Conservation (phyloP, 257 asterid species). For the Lycium barbarum region DNA sequence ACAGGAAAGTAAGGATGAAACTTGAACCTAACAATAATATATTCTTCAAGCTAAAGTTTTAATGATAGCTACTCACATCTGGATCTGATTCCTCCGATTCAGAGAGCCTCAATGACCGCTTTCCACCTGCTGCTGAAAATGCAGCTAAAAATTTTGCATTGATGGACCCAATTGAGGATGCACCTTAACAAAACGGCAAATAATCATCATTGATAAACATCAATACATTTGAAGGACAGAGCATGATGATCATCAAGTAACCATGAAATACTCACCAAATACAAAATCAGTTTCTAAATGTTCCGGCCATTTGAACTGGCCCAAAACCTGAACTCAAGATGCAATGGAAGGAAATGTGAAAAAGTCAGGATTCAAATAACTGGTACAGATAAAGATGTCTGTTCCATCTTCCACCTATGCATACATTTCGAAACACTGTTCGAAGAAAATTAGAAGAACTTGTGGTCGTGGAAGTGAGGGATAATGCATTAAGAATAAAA, state of each 20-base stretch:
- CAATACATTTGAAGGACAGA: neutral
- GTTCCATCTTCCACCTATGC: neutral
- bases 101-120: constrained; percentile 59
- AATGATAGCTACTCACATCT: constrained; percentile 53
- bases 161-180: constrained; percentile 83
- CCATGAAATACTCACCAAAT: constrained; percentile 60
- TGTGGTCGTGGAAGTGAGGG: constrained; percentile 1
- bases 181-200: constrained; percentile 51
- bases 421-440: neutral
- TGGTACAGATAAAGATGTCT: constrained; percentile 24
- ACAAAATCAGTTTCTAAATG: constrained; percentile 77
- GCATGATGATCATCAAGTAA: neutral
- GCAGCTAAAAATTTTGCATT: constrained; percentile 87
- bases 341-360: constrained; percentile 30
- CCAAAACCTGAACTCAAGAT: constrained; percentile 61
- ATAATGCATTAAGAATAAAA: neutral
- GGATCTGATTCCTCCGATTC: constrained; percentile 96
- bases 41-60: constrained; percentile 29
- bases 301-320: constrained; percentile 90
- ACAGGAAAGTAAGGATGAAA: constrained; percentile 35
- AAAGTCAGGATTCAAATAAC: constrained; percentile 32
- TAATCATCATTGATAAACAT: neutral
- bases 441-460: neutral
- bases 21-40: neutral
- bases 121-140: constrained; percentile 93